Percentiles rank a stretch among this genome's conserved stretches.
Conservation (phyloP, 202 grass and related monocot species). For the Tripidium arundinaceum region DNA sequence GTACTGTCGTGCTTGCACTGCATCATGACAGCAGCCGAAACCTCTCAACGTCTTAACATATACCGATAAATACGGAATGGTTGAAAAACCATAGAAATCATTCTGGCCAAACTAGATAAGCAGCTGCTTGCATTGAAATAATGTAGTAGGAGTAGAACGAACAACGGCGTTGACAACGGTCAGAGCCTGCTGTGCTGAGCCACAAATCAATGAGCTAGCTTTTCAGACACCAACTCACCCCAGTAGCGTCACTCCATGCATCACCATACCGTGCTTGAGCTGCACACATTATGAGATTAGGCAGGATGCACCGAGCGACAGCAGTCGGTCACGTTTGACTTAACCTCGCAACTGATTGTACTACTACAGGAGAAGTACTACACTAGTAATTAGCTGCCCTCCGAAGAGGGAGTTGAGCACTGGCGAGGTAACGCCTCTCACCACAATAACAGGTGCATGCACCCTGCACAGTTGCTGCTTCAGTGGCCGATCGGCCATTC, state of each 20-base stretch:
- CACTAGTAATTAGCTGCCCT: neutral
- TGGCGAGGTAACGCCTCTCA: slow-evolving; percentile 19
- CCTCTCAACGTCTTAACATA: neutral
- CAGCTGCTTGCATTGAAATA: neutral
- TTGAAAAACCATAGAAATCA: no score
- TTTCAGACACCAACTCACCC: neutral
- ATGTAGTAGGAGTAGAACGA: no score
- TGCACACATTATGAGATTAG: neutral
- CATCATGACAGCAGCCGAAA: neutral
- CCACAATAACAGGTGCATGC: neutral
- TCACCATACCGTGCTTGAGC: neutral
- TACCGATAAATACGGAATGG: no score
- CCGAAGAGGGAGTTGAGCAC: neutral
- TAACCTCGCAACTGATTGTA: neutral
- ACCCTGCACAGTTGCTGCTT: neutral
- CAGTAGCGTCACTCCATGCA: neutral
- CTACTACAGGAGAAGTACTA: no score
- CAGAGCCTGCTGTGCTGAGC: neutral
- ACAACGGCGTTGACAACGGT: neutral
- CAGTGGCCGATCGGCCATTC: neutral
- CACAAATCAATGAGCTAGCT: neutral
- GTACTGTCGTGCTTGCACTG: neutral
- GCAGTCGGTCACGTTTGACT: neutral
- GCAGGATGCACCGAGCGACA: neutral
- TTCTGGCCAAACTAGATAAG: neutral